Evolutionary conservation across 306 rosid genomes (phyloP), one percentile per base, ranked within the genome.

Genomic region (Rosa persica): DNA sequence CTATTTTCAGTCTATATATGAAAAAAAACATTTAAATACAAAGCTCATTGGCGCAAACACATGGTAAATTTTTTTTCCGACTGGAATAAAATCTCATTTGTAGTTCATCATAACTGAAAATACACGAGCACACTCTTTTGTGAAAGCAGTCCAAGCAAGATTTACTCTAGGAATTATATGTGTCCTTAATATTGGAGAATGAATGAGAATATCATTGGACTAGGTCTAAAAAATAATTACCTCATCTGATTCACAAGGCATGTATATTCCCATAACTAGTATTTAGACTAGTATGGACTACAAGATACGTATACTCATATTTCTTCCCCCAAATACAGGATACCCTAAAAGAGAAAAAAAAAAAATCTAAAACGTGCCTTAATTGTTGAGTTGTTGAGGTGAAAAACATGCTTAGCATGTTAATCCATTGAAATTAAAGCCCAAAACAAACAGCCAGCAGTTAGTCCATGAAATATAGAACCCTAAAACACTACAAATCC

Each of bases 401-500:
- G 17, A 25, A 12, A 36, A 72, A 51, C 42, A 52, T 55, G 12
- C 8, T 23, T 23, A 34, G 15, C n/a, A 34, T 34, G n/a, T 13
- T 38, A 39, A 67, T 34, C 19, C 43, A 64, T 3, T 12, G 40
- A 15, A 52, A 8, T 10, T 43, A 39, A 52, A 81, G 40, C 64
- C 62, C 44, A 75, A 78, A 70, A 60, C 34, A 66, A 64, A 62
- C 17, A 2, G 70, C 13, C 27, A 75, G 58, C 61, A 55, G 77
- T 57, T 65, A 65, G 80, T 84, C 82, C 57, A 75, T 64, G 78
- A 80, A 76, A 85, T 68, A 82, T 68, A 79, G 90, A 93, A 89
- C 94, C 98, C 97, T 86, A 89, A 80, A 86, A 79, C 72, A 20
- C 80, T 86, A 81, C 80, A 80, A 76, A 84, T 86, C 92, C 4